Evolutionary conservation across 1,284 basidiomycete genomes (phyloP), one percentile per base, ranked within the genome.

Genomic region (Pseudozyma sp.): DNA sequence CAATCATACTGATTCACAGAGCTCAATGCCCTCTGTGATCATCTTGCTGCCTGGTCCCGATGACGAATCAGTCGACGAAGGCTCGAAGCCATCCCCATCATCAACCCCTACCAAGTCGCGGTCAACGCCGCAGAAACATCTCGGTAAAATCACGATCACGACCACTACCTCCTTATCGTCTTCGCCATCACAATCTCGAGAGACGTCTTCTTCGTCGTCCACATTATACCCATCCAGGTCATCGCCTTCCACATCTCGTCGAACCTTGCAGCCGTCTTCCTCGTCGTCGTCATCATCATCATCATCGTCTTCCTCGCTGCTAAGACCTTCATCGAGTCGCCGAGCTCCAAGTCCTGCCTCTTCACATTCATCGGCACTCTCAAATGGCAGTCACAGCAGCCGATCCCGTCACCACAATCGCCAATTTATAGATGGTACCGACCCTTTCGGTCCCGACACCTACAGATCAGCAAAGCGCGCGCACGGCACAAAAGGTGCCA

Each of bases 371-470:
- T 61, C 52, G 7, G 14, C n/a, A 2, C 8, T 18, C 47, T 51
- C 59, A 14, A 48, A 14, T 31, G 53, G 45, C 39, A 48, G 53
- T 18, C 42, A 40, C 39, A 52, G 36, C 18, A 40, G 55, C 21
- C 63, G 63, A 42, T 38, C 38, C 1, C 13, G 43, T 13, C 54
- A 53, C 10, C 52, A 55, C 34, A 38, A 61, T 44, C 54, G 12
- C 5, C 54, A 5, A 1, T 38, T 59, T 1, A 43, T 71, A 43
- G 63, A 66, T 42, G 12, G 48, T 4, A 1, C 47, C 36, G 35
- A 71, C 18, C 69, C 69, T 14, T 71, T 71, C n/a, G 69, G 63
- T 31, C 36, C 61, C 2, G 59, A 66, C 13, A 39, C 34, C 1
- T 60, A 56, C 50, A 36, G 49, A 16, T 66, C 63, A 1, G 25